phyloP scores from a whole-genome alignment of 202 grass and related monocot species.

The Brachypodium distachyon region DNA sequence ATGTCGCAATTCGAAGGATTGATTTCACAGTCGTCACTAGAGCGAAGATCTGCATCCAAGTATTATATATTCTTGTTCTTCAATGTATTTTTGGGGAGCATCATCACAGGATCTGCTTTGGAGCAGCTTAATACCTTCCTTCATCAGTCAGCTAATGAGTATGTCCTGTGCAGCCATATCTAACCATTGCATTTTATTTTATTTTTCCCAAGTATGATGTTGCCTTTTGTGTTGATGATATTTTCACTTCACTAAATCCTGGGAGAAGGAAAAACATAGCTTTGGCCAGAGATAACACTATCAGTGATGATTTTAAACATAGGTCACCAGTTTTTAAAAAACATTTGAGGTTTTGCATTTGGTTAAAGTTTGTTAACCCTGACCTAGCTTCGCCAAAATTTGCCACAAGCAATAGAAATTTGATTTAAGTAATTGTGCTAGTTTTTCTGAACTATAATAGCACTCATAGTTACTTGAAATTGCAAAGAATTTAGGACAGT shows the following conservation, averaged over 20 bases:
- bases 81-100: slow-evolving; percentile 85
- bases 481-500: neutral
- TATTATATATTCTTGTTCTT: slow-evolving; percentile 90
- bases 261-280: too few relatives aligned
- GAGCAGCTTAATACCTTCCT: slow-evolving; percentile 66
- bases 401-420: neutral
- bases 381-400: neutral
- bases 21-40: slow-evolving; percentile 54
- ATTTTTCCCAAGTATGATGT: neutral
- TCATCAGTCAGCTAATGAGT: slow-evolving; percentile 70
- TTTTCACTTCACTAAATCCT: too few relatives aligned
- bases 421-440: neutral
- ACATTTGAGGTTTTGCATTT: neutral
- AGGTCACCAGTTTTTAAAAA: neutral
- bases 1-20: slow-evolving; percentile 96
- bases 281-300: too few relatives aligned
- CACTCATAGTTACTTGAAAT: neutral
- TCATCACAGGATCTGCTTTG: slow-evolving; percentile 71
- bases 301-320: too few relatives aligned
- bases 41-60: slow-evolving; percentile 77
- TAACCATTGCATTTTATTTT: neutral
- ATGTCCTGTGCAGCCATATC: slow-evolving; percentile 20
- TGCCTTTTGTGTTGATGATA: neutral
- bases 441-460: neutral
- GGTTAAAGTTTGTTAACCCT: neutral